Base-by-base conservation (phyloP, 139 green algal species). In the Tetratostichococcus sp. region DNA sequence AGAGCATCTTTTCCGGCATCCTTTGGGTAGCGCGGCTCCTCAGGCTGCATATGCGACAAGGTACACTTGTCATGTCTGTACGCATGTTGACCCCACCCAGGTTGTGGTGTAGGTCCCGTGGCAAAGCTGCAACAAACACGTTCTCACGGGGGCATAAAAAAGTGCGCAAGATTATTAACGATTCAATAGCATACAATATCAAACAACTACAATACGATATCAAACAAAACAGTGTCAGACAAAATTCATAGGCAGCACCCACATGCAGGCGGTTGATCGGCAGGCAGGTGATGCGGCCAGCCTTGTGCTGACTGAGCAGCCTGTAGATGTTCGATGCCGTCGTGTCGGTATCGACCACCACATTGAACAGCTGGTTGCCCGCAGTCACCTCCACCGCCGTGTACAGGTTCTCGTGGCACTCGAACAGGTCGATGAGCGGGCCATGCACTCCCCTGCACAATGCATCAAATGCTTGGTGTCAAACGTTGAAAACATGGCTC, bases 221-320 rank as follows among this genome's bases (percentile, higher is more conserved):
- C n/a, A n/a, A n/a, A n/a, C n/a, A n/a, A n/a, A n/a, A n/a, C n/a
- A n/a, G n/a, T n/a, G n/a, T n/a, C n/a, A n/a, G n/a, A n/a, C n/a
- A n/a, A n/a, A n/a, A n/a, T n/a, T n/a, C n/a, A n/a, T n/a, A n/a
- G n/a, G n/a, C n/a, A 25, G 19, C 19, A 62, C 19, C 35, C 65
- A 1, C 77, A 65, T 70, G 22, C 11, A 98, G 70, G 30, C 81
- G 73, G 85, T 97, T 94, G 30, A 99, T 88, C 0, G 96, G 96
- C 76, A 98, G 91, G 83, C 98, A 98, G 2, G 93, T 97, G 14
- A 96, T 86, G 19, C 96, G 85, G 1, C 96, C 96, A 28, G 72
- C 82, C 69, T 86, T 88, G 23, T 85, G 77, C n/a, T 79, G 39
- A 43, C 87, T 91, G 34, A 99, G 84, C 30, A 90, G 73, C 6